These are phyloP conservation scores for Colletotrichum sp. DNA, from an alignment of 2,329 filamentous ascomycete species.

Conservation along the genomic window DNA sequence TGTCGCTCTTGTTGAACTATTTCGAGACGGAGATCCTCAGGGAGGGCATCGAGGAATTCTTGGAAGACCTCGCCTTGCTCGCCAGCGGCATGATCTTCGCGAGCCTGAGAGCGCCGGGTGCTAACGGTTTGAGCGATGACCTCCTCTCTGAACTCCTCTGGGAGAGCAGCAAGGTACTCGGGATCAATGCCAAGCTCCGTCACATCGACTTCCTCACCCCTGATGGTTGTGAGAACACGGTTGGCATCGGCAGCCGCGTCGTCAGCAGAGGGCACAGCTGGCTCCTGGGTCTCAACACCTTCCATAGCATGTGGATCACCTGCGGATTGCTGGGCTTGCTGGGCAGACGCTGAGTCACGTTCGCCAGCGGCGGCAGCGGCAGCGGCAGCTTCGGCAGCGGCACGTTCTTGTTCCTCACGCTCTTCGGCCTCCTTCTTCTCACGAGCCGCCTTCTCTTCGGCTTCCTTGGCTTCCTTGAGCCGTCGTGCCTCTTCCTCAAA, in stretches of 20 bases:
- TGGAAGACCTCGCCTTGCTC: constrained; percentile 86
- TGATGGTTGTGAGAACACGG: constrained; percentile 81
- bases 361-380: constrained; percentile 42
- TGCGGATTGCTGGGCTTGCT: constrained; percentile 24
- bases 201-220: constrained; percentile 89
- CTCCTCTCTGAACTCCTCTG: constrained; percentile 94
- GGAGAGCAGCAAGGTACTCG: constrained; percentile 95
- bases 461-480: constrained; percentile 73
- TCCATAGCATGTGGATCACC: constrained; percentile 70
- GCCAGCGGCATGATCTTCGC: constrained; percentile 70
- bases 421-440: constrained; percentile 77
- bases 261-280: constrained; percentile 34
- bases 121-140: constrained; percentile 92
- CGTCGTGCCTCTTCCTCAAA: constrained; percentile 70
- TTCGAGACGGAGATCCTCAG: constrained; percentile 87
- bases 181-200: constrained; percentile 93
- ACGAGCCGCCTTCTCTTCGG: constrained; percentile 67
- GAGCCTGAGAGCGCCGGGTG: constrained; percentile 78
- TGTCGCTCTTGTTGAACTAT: constrained; percentile 89
- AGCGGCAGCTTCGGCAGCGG: constrained; percentile 63
- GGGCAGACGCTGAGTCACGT: constrained; percentile 31
- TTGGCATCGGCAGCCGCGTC: constrained; percentile 34
- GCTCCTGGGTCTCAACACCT: constrained; percentile 67
- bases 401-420: constrained; percentile 63
- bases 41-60: constrained; percentile 92